phyloP scores from a whole-genome alignment of 768 basidiomycete genomes.

The Fistulinella prunicolor region DNA sequence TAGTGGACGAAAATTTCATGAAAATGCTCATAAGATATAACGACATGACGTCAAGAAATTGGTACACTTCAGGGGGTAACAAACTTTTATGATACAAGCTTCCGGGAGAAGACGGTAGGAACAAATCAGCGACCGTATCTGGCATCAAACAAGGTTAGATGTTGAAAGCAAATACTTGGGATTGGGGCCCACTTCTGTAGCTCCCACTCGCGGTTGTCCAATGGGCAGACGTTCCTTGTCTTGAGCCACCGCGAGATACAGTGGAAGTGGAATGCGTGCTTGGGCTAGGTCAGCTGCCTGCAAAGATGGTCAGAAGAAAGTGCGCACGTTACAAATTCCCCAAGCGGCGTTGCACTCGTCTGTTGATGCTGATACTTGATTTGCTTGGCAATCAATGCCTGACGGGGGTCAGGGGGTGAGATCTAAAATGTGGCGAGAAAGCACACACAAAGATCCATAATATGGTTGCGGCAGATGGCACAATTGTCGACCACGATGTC shows the following conservation, averaged over 20 bases:
- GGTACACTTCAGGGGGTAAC: conserved; percentile 14
- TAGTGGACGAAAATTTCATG: too few species aligned
- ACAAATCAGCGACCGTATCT: conserved; percentile 42
- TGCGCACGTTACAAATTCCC: conserved; percentile 92
- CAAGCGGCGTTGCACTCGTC: conserved; percentile 98
- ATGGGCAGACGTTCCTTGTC: conserved; percentile 91
- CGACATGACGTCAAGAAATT: neutral
- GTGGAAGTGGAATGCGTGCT: conserved; percentile 99
- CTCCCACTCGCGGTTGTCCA: conserved; percentile 97
- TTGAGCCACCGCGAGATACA: conserved; percentile 99
- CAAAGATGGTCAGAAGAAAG: neutral
- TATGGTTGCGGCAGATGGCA: conserved; percentile 99
- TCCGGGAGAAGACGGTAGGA: neutral
- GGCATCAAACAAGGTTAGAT: neutral
- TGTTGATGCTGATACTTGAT: conserved; percentile 94
- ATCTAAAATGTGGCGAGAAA: neutral
- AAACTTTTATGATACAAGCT: conserved; percentile 23
- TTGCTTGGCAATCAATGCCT: conserved; percentile 99
- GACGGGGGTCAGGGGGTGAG: conserved; percentile 6
- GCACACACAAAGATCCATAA: conserved; percentile 96
- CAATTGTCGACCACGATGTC: conserved; percentile 99
- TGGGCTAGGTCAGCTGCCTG: conserved; percentile 3
- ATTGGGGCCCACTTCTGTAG: conserved; percentile 78
- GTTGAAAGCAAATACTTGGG: too few species aligned
- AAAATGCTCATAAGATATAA: neutral